phyloP scores from a whole-genome alignment of 1,284 basidiomycete species.

The Sparassis latifolia region DNA sequence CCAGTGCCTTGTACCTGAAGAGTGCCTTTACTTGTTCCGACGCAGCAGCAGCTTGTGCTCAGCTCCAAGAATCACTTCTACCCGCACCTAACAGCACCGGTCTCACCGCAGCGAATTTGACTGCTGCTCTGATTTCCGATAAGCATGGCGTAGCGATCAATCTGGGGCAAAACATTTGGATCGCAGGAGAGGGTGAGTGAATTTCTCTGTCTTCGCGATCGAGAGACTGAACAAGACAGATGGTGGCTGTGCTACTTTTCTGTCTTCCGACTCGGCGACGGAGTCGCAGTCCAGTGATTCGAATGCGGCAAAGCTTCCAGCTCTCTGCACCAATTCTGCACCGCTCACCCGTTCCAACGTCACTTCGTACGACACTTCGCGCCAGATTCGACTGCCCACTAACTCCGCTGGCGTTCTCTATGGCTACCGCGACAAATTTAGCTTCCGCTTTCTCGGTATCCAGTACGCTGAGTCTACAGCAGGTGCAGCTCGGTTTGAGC shows the following conservation, averaged over 20 bases:
- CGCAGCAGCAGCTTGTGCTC: slow-evolving; percentile 6
- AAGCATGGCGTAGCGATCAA: slow-evolving; percentile 7
- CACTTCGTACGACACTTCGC: slow-evolving; percentile 9
- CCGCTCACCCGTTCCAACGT: slow-evolving; percentile 10
- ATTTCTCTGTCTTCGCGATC: no score
- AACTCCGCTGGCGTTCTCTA: slow-evolving; percentile 7
- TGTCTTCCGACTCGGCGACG: not conserved
- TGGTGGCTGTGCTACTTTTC: not conserved
- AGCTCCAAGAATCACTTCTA: slow-evolving; percentile 6
- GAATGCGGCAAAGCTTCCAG: not conserved
- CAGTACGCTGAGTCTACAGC: slow-evolving; percentile 7
- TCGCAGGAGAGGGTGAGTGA: slow-evolving; percentile 2
- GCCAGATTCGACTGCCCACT: slow-evolving; percentile 7
- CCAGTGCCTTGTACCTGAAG: slow-evolving; percentile 6
- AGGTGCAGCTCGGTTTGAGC: slow-evolving; percentile 5
- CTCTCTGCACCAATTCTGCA: slow-evolving; percentile 12
- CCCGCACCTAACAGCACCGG: slow-evolving; percentile 5
- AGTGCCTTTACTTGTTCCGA: slow-evolving; percentile 6
- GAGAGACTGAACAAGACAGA: no score
- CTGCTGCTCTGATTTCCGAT: slow-evolving; percentile 5
- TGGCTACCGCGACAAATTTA: slow-evolving; percentile 12
- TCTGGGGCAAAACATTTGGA: slow-evolving; percentile 5
- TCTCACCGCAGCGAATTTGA: slow-evolving; percentile 4
- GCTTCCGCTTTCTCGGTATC: slow-evolving; percentile 9
- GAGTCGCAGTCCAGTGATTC: not conserved